Base-by-base conservation (phyloP, 2,329 filamentous ascomycete genomes). In the Trichoderma atroviride region DNA sequence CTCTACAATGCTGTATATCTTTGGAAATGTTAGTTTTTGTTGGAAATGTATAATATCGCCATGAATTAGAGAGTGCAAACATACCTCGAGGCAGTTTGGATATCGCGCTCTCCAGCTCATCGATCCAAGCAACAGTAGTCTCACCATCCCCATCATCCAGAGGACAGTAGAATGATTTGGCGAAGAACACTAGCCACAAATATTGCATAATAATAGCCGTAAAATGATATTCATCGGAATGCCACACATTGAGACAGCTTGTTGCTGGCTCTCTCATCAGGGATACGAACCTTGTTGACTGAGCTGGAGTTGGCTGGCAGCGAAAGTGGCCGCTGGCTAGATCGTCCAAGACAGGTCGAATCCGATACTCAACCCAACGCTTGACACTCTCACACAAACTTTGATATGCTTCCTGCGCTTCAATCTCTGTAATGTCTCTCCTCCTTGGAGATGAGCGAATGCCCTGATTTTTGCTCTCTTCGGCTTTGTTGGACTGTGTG, bases 171-270 rank as follows among this genome's bases (percentile, higher is more conserved):
- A 81, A 81, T 0, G 78, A 76, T 65, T 77, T 79, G 27, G 77
- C 73, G 64, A 80, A 81, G 33, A 81, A 69, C 2, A 74, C 77
- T 33, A 79, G 70, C 73, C 78, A 78, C 11, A 81, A 73, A 69
- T 79, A 80, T 70, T 80, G 78, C 79, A 80, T 79, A 63, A 81
- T 79, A 47, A 75, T 72, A 11, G 75, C 78, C 43, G 77, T 76
- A 58, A 80, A 75, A 58, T 80, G 79, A 64, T 79, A 78, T 68
- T 79, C 78, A 47, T 81, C 79, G 24, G 78, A 75, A 62, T 77
- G 73, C 22, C 75, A 74, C 27, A 76, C 70, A 29, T 68, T 74
- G 31, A 81, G 66, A 60, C 76, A 78, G 24, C 77, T 74, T 52
- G 76, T 78, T 2, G 78, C 79, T 10, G 79, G 76, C 57, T 81